phyloP scores from a whole-genome alignment of 805 yeast genomes.

The Sporopachydermia lactativora region DNA sequence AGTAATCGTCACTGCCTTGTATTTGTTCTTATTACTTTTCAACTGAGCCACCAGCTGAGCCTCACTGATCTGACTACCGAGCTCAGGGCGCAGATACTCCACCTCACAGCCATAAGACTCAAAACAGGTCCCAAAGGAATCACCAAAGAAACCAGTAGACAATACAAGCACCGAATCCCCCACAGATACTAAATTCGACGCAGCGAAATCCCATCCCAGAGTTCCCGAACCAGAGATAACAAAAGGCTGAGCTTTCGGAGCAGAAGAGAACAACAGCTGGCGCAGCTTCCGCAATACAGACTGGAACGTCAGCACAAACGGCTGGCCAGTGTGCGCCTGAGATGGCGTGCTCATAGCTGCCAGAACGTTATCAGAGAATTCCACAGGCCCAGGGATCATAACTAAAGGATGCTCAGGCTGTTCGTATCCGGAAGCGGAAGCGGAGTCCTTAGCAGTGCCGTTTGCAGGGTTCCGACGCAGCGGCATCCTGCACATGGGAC shows the following conservation, averaged over 20 bases:
- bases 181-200: constrained; percentile 50
- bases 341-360: constrained; percentile 73
- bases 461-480: background rate
- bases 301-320: constrained; percentile 64
- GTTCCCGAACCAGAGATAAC: constrained; percentile 88
- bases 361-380: constrained; percentile 67
- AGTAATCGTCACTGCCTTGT: constrained; percentile 67
- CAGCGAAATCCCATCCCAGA: constrained; percentile 87
- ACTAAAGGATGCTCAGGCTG: constrained; percentile 25
- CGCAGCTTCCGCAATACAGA: constrained; percentile 54
- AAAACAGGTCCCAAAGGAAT: constrained; percentile 66
- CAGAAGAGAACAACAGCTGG: constrained; percentile 56
- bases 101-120: constrained; percentile 62
- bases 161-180: constrained; percentile 68
- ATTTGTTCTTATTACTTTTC: constrained; percentile 25
- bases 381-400: constrained; percentile 80
- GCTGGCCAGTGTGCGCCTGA: constrained; percentile 82
- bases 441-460: background rate
- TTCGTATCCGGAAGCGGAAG: constrained; percentile 4
- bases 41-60: constrained; percentile 42
- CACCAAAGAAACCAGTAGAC: constrained; percentile 71
- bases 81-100: constrained; percentile 47
- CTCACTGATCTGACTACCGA: constrained; percentile 58
- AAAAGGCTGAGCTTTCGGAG: constrained; percentile 58
- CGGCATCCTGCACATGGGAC: constrained; percentile 1